Evolutionary conservation across 2,329 filamentous ascomycete species (phyloP), one percentile per base, ranked within the genome.

Genomic region (Penicillium sp.): DNA sequence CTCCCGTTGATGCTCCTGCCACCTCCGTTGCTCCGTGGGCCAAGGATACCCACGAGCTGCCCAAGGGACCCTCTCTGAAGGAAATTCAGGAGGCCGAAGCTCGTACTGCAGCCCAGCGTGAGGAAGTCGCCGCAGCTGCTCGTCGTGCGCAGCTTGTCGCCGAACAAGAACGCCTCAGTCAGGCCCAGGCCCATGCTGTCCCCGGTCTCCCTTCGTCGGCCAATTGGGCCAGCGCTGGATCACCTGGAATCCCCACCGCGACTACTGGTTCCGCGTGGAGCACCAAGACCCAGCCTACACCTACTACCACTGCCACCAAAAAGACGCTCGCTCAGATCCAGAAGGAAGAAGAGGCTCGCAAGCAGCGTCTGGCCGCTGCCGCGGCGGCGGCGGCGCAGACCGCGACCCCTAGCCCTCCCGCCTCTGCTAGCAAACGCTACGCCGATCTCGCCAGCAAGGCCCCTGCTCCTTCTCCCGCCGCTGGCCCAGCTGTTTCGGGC

Each of bases 31-130:
- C 94, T 0, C 94, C 94, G 0, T 99, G 94, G 94, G 94, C 94
- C 5, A 94, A 94, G 70, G 91, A 97, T 58, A 81, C 82, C 2
- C 74, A 77, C 36, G 87, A 88, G 44, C 75, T 81, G 22, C 84
- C 89, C 36, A 95, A 89, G 71, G 92, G 91, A 0, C 94, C 92
- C 2, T 96, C 92, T 54, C 77, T 99, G 56, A 95, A 91, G 74
- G 92, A 99, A 68, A 99, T 99, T 22, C 94, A 99, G 70, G 92
- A 96, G 71, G 87, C 90, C 4, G 94, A 99, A 71, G 92, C 92
- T 31, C 90, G 88, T 66, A 95, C 94, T 69, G 92, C 92, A 10
- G 92, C 92, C 46, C 89, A 95, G 73, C 86, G 84, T 11, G 92
- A 97, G 67, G 90, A 94, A 66, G 76, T 85, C 48, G 90, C 89